Percentiles rank a stretch among this genome's conserved stretches.
Evolutionary conservation across 2,329 filamentous ascomycete species (phyloP).

Genomic region (Cladobotryum mycophilum): DNA sequence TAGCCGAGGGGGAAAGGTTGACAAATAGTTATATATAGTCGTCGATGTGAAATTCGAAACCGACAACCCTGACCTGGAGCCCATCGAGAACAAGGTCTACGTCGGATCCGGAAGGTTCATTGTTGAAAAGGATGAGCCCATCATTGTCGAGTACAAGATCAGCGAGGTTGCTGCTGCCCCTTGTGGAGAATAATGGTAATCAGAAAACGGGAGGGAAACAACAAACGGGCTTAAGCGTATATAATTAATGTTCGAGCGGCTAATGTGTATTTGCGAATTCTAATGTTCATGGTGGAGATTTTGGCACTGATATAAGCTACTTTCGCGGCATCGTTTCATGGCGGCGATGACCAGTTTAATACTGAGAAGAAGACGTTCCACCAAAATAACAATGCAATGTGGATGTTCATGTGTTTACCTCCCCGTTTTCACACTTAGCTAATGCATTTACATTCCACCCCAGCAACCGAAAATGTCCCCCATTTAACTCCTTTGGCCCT

Average conservation of each 20-base stretch:
- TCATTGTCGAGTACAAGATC: constrained; percentile 38
- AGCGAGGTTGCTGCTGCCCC: constrained; percentile 28
- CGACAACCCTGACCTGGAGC: background rate
- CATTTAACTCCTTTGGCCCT: background rate
- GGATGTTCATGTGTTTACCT: no score
- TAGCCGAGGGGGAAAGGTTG: background rate
- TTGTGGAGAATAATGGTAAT: background rate
- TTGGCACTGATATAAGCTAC: no score
- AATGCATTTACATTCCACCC: no score
- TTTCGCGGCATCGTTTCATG: no score
- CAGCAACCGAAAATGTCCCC: no score
- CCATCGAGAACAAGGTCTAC: constrained; percentile 36
- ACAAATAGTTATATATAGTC: background rate
- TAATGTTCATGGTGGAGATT: no score
- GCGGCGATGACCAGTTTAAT: no score
- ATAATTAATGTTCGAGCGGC: no score
- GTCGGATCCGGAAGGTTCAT: constrained; percentile 29
- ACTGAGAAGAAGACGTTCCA: no score
- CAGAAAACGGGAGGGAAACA: background rate
- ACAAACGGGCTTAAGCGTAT: no score
- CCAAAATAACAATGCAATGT: no score
- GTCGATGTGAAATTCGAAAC: background rate
- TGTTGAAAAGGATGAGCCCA: constrained; percentile 25
- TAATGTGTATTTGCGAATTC: no score
- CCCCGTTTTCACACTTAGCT: background rate